Percentiles rank a stretch among this genome's conserved stretches.
Evolutionary conservation across 441 rosid genomes (phyloP).

Genomic region (Gossypium gossypioides): DNA sequence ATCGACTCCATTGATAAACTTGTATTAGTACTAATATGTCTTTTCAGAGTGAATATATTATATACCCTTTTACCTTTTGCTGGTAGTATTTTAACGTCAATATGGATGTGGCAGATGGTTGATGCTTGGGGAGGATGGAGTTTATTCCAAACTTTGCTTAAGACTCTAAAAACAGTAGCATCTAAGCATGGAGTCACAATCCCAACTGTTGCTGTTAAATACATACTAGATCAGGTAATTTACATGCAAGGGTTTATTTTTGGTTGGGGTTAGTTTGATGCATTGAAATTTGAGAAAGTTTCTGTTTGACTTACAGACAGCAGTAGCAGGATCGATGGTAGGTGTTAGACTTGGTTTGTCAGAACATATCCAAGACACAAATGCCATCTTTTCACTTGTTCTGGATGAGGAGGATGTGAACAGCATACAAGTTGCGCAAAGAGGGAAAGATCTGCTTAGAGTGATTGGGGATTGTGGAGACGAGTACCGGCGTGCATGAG

Average conservation of each 20-base stretch:
- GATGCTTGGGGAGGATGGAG: constrained; percentile 99
- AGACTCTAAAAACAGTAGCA: constrained; percentile 59
- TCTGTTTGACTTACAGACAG: constrained; percentile 35
- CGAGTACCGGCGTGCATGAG: constrained; percentile 51
- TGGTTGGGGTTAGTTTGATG: neutral
- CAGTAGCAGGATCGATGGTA: constrained; percentile 67
- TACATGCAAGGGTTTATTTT: neutral
- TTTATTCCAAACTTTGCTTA: constrained; percentile 67
- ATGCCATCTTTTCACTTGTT: constrained; percentile 56
- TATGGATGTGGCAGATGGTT: constrained; percentile 48
- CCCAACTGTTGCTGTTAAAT: constrained; percentile 81
- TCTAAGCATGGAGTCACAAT: constrained; percentile 80
- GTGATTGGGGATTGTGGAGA: constrained; percentile 95
- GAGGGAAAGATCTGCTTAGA: constrained; percentile 64
- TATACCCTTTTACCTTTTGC: neutral
- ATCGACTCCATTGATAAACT: neutral
- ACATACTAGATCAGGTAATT: constrained; percentile 68
- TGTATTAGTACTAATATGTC: neutral
- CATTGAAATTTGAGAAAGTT: neutral
- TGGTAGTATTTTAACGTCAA: neutral
- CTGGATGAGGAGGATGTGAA: constrained; percentile 65
- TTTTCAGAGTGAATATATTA: neutral
- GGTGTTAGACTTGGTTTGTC: constrained; percentile 68
- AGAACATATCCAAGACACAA: constrained; percentile 65
- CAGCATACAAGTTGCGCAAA: constrained; percentile 41